Conservation (phyloP, 768 basidiomycete genomes). For the Fistulinella prunicolor region DNA sequence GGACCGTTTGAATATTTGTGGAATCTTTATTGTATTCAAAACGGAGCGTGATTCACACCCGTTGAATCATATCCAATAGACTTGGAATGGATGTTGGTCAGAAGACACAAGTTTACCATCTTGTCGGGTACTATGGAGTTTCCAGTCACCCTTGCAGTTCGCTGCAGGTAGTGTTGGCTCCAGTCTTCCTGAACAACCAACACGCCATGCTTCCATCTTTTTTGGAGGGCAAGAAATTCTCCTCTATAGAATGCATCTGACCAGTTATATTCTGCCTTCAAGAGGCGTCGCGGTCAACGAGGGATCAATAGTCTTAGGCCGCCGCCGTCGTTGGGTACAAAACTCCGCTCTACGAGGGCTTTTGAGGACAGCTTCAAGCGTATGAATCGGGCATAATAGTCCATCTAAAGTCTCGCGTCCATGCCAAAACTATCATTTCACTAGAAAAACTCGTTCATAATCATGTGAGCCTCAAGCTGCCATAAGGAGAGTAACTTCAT, state of each 20-base stretch:
- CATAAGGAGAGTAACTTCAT: constrained; percentile 13
- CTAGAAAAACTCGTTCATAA: constrained; percentile 49
- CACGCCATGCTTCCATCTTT: constrained; percentile 17
- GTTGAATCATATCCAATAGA: too few species aligned
- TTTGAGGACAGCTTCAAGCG: constrained; percentile 42
- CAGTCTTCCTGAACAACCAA: too few species aligned
- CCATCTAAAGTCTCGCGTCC: constrained; percentile 51
- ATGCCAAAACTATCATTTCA: constrained; percentile 48
- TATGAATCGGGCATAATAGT: constrained; percentile 42
- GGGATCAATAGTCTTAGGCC: constrained; percentile 50
- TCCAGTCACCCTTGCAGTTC: too few species aligned
- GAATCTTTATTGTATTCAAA: too few species aligned
- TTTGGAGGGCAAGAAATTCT: constrained; percentile 8
- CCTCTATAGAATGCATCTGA: constrained; percentile 11
- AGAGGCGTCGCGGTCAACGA: constrained; percentile 21
- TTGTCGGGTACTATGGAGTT: too few species aligned
- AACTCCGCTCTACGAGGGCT: constrained; percentile 44
- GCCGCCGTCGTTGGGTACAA: constrained; percentile 46
- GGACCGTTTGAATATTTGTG: too few species aligned
- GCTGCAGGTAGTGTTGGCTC: too few species aligned
- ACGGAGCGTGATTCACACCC: too few species aligned
- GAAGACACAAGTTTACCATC: too few species aligned
- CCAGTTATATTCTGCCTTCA: constrained; percentile 8
- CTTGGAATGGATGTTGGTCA: too few species aligned
- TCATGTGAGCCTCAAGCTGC: constrained; percentile 40